These are phyloP conservation scores for Rhynchospora tenuis DNA, from an alignment of 176 grass and related monocot genomes.

Conservation along the genomic window DNA sequence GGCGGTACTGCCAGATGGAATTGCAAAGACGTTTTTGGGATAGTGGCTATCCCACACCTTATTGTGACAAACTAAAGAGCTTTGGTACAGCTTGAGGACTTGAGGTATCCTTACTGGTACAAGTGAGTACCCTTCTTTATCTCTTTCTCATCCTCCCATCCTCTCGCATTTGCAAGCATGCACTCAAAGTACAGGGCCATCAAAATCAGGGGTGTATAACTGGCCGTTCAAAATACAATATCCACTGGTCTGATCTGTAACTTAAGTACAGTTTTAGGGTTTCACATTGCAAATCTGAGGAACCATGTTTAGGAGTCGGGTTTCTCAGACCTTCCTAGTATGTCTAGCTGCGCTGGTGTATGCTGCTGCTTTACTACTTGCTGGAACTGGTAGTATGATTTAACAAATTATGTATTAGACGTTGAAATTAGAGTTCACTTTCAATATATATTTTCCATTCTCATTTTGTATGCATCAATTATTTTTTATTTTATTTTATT, in stretches of 20 bases:
- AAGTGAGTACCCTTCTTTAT: not conserved
- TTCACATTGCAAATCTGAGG: not conserved
- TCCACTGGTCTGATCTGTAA: not conserved
- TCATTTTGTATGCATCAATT: not conserved
- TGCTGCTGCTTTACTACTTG: not conserved
- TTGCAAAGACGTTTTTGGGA: conserved; percentile 52
- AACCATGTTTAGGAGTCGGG: not conserved
- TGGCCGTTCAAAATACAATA: not conserved
- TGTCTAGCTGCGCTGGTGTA: not conserved
- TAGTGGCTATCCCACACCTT: conserved; percentile 52
- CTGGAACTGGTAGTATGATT: not conserved
- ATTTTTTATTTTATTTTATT: too few species aligned
- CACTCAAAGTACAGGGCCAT: not conserved
- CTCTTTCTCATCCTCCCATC: not conserved
- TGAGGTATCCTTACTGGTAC: conserved; percentile 20
- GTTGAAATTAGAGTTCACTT: not conserved
- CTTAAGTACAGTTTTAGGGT: not conserved
- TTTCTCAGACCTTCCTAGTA: not conserved
- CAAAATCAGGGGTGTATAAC: not conserved
- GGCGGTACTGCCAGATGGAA: conserved; percentile 60
- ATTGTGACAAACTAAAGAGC: conserved; percentile 65
- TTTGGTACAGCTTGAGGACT: conserved; percentile 36
- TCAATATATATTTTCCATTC: not conserved
- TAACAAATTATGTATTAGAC: not conserved
- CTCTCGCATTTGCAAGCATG: not conserved